A percentile compares a stretch with the other conserved stretches of the same genome.
These are phyloP conservation scores for Pezicula carpinea DNA, from an alignment of 2,329 filamentous ascomycete genomes.

Conservation along the genomic window DNA sequence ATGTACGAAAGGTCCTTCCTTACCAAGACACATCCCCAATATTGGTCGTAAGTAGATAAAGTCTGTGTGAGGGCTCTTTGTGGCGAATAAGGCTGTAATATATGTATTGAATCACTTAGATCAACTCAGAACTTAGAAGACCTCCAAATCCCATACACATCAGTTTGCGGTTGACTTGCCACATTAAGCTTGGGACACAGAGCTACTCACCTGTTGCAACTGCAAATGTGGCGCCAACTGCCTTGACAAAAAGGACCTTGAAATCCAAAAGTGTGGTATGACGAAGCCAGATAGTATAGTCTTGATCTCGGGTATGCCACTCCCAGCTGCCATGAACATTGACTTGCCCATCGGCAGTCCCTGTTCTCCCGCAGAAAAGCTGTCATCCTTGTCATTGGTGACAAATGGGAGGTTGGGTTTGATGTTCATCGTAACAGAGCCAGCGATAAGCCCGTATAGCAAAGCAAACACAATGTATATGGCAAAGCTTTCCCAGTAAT, in stretches of 20 bases:
- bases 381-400: conserved; percentile 13
- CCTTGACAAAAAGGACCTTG: conserved; percentile 51
- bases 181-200: too few relatives aligned
- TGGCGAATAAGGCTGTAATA: too few relatives aligned
- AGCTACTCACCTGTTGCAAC: conserved; percentile 40
- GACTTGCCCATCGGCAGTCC: conserved; percentile 36
- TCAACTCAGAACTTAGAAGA: too few relatives aligned
- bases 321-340: conserved; percentile 56
- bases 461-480: conserved; percentile 46
- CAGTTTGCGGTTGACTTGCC: too few relatives aligned
- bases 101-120: too few relatives aligned
- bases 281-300: conserved; percentile 57
- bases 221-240: conserved; percentile 52
- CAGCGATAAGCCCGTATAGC: conserved; percentile 44
- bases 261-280: conserved; percentile 52
- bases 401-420: conserved; percentile 42
- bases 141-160: too few relatives aligned
- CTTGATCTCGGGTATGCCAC: conserved; percentile 58
- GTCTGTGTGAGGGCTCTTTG: too few relatives aligned
- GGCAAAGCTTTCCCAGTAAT: conserved; percentile 37
- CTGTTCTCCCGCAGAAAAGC: conserved; percentile 5
- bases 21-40: conserved; percentile 50
- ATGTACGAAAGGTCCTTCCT: conserved; percentile 59
- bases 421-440: conserved; percentile 44
- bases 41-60: too few relatives aligned